These are phyloP conservation scores for Rickenella mellea DNA, from an alignment of 768 basidiomycete genomes.

Conservation along the genomic window DNA sequence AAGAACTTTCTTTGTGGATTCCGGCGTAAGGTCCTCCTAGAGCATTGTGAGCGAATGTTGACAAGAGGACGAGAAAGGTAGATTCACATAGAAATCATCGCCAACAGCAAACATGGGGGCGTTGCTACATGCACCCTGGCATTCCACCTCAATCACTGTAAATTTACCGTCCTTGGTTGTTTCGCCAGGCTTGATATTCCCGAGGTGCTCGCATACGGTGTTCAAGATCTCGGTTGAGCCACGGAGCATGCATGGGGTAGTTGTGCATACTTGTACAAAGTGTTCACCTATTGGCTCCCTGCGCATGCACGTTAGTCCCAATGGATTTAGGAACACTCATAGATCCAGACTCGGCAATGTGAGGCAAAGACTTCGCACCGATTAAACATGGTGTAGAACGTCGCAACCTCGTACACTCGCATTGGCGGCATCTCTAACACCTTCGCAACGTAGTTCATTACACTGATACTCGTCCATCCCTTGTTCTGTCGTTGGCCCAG, in stretches of 20 bases:
- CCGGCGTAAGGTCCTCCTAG: slow-evolving; percentile 78
- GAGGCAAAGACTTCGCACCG: slow-evolving; percentile 40
- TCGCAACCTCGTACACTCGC: slow-evolving; percentile 99
- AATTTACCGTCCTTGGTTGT: slow-evolving; percentile 97
- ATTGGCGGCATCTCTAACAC: slow-evolving; percentile 91
- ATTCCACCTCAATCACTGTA: slow-evolving; percentile 96
- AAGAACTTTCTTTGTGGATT: slow-evolving; percentile 69
- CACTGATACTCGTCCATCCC: slow-evolving; percentile 95
- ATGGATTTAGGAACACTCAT: background rate
- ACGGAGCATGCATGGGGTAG: slow-evolving; percentile 93
- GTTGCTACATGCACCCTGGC: slow-evolving; percentile 96
- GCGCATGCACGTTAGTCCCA: background rate
- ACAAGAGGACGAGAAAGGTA: background rate
- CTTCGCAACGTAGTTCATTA: slow-evolving; percentile 97
- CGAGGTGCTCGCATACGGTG: slow-evolving; percentile 74
- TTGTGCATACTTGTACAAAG: slow-evolving; percentile 98
- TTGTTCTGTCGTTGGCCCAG: slow-evolving; percentile 96
- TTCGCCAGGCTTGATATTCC: slow-evolving; percentile 76
- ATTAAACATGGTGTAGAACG: slow-evolving; percentile 99
- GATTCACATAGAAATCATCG: slow-evolving; percentile 90
- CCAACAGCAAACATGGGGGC: slow-evolving; percentile 94
- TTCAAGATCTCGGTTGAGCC: slow-evolving; percentile 88
- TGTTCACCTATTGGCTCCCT: slow-evolving; percentile 91
- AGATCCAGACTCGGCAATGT: background rate
- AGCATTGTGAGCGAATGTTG: too few species aligned